Conservation (phyloP, 805 yeast genomes). For the Candida silvatica region DNA sequence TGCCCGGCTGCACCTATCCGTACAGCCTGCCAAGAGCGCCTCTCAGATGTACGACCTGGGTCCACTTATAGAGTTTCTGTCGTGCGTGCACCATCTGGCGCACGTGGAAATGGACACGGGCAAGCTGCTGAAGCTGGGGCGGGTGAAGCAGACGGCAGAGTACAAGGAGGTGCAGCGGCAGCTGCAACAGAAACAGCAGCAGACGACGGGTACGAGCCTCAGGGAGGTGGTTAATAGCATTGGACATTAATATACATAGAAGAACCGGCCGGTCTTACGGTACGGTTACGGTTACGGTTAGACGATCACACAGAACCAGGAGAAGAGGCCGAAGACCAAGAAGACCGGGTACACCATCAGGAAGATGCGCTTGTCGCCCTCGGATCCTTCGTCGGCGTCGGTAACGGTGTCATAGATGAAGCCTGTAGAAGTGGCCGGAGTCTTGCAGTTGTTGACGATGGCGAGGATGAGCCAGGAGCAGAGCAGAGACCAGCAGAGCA, state of each 20-base stretch:
- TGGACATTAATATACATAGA: background rate
- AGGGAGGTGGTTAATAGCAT: background rate
- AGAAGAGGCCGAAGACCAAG: slow-evolving; percentile 40
- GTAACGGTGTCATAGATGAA: slow-evolving; percentile 8
- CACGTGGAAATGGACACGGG: too few relatives aligned
- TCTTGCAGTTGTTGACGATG: slow-evolving; percentile 30
- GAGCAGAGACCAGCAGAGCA: slow-evolving; percentile 43
- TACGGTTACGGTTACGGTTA: too few relatives aligned
- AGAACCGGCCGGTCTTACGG: too few relatives aligned
- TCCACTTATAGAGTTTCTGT: slow-evolving; percentile 11
- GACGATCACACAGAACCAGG: slow-evolving; percentile 48
- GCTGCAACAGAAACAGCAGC: background rate
- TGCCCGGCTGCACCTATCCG: slow-evolving; percentile 11
- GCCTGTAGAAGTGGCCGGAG: slow-evolving; percentile 13
- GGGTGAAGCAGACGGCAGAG: too few relatives aligned
- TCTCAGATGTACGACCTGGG: slow-evolving; percentile 8
- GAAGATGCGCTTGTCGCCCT: slow-evolving; percentile 44
- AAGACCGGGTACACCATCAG: slow-evolving; percentile 47
- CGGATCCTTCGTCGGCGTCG: slow-evolving; percentile 24
- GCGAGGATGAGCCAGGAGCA: slow-evolving; percentile 43
- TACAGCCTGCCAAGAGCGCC: slow-evolving; percentile 9
- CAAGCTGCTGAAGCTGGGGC: too few relatives aligned
- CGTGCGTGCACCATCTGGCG: slow-evolving; percentile 17
- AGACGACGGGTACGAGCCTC: background rate
- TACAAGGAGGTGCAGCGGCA: too few relatives aligned